These are phyloP conservation scores for Phaseolus coccineus DNA, from an alignment of 331 rosid species.

Conservation along the genomic window DNA sequence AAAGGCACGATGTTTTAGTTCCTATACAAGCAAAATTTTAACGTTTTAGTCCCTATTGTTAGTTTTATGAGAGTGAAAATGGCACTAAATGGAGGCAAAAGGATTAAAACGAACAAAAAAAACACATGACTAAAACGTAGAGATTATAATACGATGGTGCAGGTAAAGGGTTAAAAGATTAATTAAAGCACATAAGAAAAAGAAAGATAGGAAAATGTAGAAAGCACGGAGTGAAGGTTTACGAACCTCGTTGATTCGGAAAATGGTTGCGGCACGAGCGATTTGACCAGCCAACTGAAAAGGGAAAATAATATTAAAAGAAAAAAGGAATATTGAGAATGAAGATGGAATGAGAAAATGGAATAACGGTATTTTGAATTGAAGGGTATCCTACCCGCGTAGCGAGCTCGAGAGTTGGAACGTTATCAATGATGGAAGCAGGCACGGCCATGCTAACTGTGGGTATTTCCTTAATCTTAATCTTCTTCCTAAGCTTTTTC, in stretches of 20 bases:
- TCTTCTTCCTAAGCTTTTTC: slow-evolving; percentile 59
- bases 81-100: neutral
- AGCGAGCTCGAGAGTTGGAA: slow-evolving; percentile 88
- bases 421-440: slow-evolving; percentile 91
- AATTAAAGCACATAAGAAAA: neutral
- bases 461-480: slow-evolving; percentile 56
- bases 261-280: slow-evolving; percentile 97
- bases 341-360: slow-evolving; percentile 1
- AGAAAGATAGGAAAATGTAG: slow-evolving; percentile 26
- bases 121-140: neutral
- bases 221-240: neutral
- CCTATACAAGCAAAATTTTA: neutral
- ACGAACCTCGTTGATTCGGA: slow-evolving; percentile 86
- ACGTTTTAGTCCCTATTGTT: neutral
- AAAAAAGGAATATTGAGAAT: slow-evolving; percentile 19
- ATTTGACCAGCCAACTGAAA: slow-evolving; percentile 94
- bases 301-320: neutral
- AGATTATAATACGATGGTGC: neutral
- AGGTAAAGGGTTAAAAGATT: neutral
- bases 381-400: slow-evolving; percentile 64
- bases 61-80: neutral
- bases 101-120: neutral
- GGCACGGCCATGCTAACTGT: slow-evolving; percentile 83
- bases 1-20: neutral
- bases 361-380: neutral